Percentiles rank a stretch among this genome's conserved stretches.
phyloP scores from a whole-genome alignment of 768 basidiomycete species.

The Pulveroboletus sp. region DNA sequence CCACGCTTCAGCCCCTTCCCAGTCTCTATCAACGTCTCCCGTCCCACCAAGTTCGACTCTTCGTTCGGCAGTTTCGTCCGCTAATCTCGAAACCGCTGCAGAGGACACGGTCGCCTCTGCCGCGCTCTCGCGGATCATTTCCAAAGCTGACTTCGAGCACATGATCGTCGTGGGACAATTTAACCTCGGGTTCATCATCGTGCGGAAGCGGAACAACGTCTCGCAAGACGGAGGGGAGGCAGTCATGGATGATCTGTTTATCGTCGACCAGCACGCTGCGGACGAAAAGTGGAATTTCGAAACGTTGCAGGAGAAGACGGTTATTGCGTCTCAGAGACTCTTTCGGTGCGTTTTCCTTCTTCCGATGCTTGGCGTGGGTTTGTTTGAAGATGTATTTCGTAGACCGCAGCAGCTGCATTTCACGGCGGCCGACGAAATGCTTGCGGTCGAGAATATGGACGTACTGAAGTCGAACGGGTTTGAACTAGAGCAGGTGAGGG shows the following conservation, averaged over 20 bases:
- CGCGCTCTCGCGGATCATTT: slow-evolving; percentile 79
- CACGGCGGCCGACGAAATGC: slow-evolving; percentile 85
- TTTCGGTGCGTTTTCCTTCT: slow-evolving; percentile 55
- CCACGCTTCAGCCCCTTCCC: not conserved
- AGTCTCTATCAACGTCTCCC: not conserved
- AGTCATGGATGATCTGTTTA: slow-evolving; percentile 84
- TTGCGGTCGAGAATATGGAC: slow-evolving; percentile 86
- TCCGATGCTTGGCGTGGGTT: not conserved
- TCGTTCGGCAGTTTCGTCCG: slow-evolving; percentile 24
- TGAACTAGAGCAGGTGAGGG: slow-evolving; percentile 63
- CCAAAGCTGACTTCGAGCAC: slow-evolving; percentile 75
- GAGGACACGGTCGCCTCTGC: slow-evolving; percentile 57
- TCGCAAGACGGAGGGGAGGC: not conserved
- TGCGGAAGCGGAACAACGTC: slow-evolving; percentile 49
- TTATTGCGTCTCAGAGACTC: slow-evolving; percentile 82
- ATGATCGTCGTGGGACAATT: slow-evolving; percentile 95
- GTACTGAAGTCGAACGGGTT: slow-evolving; percentile 86
- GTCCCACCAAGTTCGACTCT: slow-evolving; percentile 9
- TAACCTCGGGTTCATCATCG: slow-evolving; percentile 92
- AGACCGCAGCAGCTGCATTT: slow-evolving; percentile 80
- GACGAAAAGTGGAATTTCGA: slow-evolving; percentile 99
- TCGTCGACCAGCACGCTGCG: slow-evolving; percentile 95
- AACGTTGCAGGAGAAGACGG: slow-evolving; percentile 85
- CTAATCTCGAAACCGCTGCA: slow-evolving; percentile 37
- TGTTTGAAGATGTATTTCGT: not conserved